Base-by-base conservation (phyloP, 1,284 basidiomycete species). In the Cutaneotrichosporon mucoides region DNA sequence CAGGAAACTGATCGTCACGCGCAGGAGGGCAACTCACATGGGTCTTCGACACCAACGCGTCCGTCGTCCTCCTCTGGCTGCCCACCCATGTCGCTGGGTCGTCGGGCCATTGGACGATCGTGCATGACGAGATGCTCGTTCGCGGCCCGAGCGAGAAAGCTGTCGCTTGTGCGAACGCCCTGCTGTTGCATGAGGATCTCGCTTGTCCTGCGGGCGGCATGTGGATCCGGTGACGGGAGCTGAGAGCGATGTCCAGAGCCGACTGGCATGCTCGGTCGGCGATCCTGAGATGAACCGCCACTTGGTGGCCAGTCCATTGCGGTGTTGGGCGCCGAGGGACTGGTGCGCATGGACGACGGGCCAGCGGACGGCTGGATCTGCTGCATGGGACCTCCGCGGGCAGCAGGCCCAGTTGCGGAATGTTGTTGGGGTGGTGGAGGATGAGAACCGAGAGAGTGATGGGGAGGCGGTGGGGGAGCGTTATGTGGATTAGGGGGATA, bases 1-100 rank as follows among this genome's bases (percentile, higher is more conserved):
- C 24, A 24, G 24, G 24, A 24, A 24, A 24, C 24, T 24, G 24
- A 24, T 24, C 24, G 24, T 24, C 24, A 24, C 24, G 24, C 24
- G 24, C 24, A 24, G 24, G 24, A 24, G 24, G 9, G 16, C 43
- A 15, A 71, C 73, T 67, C 58, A 76, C 75, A 67, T 40, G 75
- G 75, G 58, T 75, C 68, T 11, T 73, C 73, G 7, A 73, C 66
- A 2, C 75, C 75, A 3, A 72, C 66, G 38, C 75, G 64, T 10
- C 73, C 73, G 54, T 76, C 75, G 13, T 66, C 67, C 7, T 68
- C 52, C 9, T 15, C 41, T 5, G 15, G 13, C 24, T 13, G 10
- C 34, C 33, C 41, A 12, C 43, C 43, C 43, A 54, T 54, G n/a
- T 55, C 53, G 24, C 53, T 55, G 4, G 53, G 24, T 12, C 45